Base-by-base conservation (phyloP, 2,329 filamentous ascomycete genomes). In the Penicillium sp. region DNA sequence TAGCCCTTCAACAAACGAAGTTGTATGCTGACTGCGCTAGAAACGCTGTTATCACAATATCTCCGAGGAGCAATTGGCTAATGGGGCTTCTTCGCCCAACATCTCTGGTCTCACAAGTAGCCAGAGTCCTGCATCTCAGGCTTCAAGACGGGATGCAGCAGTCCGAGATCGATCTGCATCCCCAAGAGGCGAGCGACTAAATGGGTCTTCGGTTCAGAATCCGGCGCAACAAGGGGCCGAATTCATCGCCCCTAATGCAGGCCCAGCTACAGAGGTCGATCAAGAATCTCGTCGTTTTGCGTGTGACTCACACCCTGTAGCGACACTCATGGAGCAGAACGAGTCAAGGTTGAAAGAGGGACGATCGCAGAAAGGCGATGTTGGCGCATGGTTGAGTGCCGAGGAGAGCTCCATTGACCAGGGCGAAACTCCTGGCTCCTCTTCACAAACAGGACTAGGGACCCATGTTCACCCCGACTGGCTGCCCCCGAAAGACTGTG, bases 291-390 rank as follows among this genome's bases (percentile, higher is more conserved):
- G 55, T 46, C 63, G 58, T 4, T 65, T 65, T 47, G 51, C 61
- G 5, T 60, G 63, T 10, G 62, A 65, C 27, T 55, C 61, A 27
- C 64, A 64, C 31, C 63, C 63, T 11, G 51, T 65, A 25, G 56
- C 57, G 16, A 55, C 57, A 7, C 56, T 65, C 16, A 51, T 61
- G 9, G 58, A 57, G 10, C 53, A 61, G 13, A 33, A 53, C 2
- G 49, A 52, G 10, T 54, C 57, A 10, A 52, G 63, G 23, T 39
- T 65, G 19, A 40, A 56, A 10, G 51, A 50, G 11, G 58, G 63
- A 2, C 58, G 47, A 31, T 45, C 49, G 4, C 16, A 56, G 5
- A 57, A 59, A 52, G 57, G 60, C 0, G 62, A 61, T 41, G 50
- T 61, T 5, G 63, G 63, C 4, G 50, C 53, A 8, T 65, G 63